phyloP scores from a whole-genome alignment of 2,329 filamentous ascomycete genomes.

The Saccharata proteae region DNA sequence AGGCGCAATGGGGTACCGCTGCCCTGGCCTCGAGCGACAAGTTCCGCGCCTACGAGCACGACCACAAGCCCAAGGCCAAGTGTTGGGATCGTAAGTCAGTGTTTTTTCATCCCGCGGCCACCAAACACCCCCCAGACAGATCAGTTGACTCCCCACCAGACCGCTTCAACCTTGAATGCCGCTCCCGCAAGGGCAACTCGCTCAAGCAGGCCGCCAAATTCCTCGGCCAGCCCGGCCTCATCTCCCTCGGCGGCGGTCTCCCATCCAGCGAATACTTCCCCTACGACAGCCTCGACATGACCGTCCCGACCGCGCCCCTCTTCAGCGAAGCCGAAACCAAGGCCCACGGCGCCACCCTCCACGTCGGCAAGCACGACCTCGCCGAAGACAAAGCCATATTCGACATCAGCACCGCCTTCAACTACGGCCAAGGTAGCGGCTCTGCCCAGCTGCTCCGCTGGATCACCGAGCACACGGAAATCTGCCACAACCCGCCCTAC shows the following conservation, averaged over 20 bases:
- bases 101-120: background rate
- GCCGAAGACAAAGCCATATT: slow-evolving; percentile 47
- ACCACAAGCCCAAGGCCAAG: slow-evolving; percentile 62
- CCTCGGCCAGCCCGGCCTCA: slow-evolving; percentile 69
- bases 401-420: slow-evolving; percentile 80
- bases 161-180: slow-evolving; percentile 37
- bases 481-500: slow-evolving; percentile 78
- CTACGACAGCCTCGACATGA: slow-evolving; percentile 65
- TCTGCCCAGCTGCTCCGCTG: slow-evolving; percentile 80
- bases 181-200: slow-evolving; percentile 43
- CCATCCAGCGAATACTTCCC: slow-evolving; percentile 88
- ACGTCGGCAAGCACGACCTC: slow-evolving; percentile 75
- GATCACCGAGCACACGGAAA: slow-evolving; percentile 89
- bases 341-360: slow-evolving; percentile 45
- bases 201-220: slow-evolving; percentile 72
- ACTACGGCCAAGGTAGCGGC: slow-evolving; percentile 83
- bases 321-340: slow-evolving; percentile 60
- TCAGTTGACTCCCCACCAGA: slow-evolving; percentile 17
- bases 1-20: slow-evolving; percentile 61
- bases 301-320: slow-evolving; percentile 54
- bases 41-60: slow-evolving; percentile 60
- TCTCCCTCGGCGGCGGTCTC: slow-evolving; percentile 85
- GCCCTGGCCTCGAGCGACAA: slow-evolving; percentile 66
- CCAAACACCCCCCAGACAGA: slow-evolving; percentile 1
- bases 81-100: slow-evolving; percentile 66